phyloP scores from a whole-genome alignment of 2,329 filamentous ascomycete genomes.

The Trichoderma sp. region DNA sequence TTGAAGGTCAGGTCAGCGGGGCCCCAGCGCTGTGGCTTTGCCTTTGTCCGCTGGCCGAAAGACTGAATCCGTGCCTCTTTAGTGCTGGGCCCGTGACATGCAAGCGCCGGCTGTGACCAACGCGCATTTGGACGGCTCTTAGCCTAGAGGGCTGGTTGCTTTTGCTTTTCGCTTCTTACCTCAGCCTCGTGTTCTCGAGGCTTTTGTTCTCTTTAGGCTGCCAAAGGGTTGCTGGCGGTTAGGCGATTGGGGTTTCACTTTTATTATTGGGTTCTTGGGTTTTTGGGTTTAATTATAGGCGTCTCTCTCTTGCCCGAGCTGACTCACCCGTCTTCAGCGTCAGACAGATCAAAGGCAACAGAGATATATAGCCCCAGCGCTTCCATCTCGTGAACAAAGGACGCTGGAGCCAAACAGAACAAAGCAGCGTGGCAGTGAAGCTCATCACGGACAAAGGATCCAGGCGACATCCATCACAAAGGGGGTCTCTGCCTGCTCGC shows the following conservation, averaged over 20 bases:
- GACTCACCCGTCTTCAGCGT: neutral
- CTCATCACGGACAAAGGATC: neutral
- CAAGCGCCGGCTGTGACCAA: slow-evolving; percentile 11
- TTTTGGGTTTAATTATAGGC: neutral
- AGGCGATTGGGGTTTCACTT: neutral
- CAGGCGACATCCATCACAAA: neutral
- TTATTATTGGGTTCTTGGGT: neutral
- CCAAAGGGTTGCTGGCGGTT: neutral
- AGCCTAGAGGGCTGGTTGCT: neutral
- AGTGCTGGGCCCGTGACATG: neutral
- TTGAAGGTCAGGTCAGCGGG: neutral
- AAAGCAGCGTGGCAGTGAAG: neutral
- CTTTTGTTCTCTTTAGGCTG: neutral
- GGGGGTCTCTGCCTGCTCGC: neutral
- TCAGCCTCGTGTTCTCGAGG: neutral
- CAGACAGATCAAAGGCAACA: neutral
- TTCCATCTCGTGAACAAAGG: neutral
- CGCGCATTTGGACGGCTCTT: neutral
- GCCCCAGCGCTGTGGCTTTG: neutral
- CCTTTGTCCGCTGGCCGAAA: neutral
- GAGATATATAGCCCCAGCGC: neutral
- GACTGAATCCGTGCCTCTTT: neutral
- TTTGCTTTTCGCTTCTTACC: neutral
- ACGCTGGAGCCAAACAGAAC: neutral
- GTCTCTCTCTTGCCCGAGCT: neutral